A percentile compares a stretch with the other conserved stretches of the same genome.
Evolutionary conservation across 805 yeast species (phyloP).

Genomic region (Kazachstania taianensis): DNA sequence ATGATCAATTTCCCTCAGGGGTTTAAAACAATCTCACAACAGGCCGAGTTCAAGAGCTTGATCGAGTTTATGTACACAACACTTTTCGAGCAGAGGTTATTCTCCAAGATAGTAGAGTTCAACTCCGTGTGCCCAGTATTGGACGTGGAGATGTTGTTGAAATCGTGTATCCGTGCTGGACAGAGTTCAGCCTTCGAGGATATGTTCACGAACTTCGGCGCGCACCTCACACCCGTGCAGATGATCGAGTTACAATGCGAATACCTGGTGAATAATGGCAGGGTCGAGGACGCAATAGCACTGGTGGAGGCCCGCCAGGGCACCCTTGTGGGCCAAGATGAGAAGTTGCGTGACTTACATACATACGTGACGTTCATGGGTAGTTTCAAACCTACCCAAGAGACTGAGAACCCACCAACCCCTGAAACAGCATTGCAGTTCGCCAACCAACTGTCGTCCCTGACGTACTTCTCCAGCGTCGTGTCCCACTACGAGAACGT

Average conservation of each 20-base stretch:
- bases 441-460: constrained; percentile 20
- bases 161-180: constrained; percentile 20
- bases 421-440: constrained; percentile 23
- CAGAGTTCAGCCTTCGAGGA: constrained; percentile 13
- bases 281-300: constrained; percentile 17
- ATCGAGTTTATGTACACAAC: constrained; percentile 16
- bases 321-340: too few species aligned
- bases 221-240: constrained; percentile 7
- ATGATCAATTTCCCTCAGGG: constrained; percentile 20
- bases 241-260: constrained; percentile 15
- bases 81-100: constrained; percentile 12
- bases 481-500: constrained; percentile 12
- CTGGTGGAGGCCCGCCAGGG: too few species aligned
- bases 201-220: constrained; percentile 12
- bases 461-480: constrained; percentile 11
- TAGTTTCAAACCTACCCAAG: constrained; percentile 14
- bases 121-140: constrained; percentile 21
- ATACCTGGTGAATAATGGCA: constrained; percentile 13
- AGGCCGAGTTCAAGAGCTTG: constrained; percentile 20
- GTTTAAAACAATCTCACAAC: constrained; percentile 22
- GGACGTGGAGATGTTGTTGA: constrained; percentile 17
- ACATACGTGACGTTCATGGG: constrained; percentile 20
- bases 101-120: constrained; percentile 12
- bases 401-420: constrained; percentile 3
- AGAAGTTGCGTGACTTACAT: constrained; percentile 16